Conservation (phyloP, 2,329 filamentous ascomycete genomes). For the Coniochaeta sp. region DNA sequence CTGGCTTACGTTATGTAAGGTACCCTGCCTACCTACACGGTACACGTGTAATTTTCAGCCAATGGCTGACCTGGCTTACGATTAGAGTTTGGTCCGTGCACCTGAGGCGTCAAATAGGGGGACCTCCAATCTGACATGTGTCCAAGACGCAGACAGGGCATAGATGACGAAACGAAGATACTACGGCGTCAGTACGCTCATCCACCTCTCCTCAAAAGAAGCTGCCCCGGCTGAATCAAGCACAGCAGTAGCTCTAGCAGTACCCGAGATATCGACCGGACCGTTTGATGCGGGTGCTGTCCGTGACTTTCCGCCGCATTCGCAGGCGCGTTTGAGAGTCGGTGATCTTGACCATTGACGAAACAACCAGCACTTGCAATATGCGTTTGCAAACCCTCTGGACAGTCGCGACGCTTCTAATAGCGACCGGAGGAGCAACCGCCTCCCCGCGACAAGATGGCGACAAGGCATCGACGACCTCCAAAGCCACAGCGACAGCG, state of each 20-base stretch:
- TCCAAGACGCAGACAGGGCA: too few relatives aligned
- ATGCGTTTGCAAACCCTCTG: conserved; percentile 15
- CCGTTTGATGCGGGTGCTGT: background rate
- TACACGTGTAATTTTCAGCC: too few relatives aligned
- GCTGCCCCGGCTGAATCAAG: background rate
- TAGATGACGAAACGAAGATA: too few relatives aligned
- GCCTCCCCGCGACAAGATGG: conserved; percentile 21
- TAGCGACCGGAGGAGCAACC: conserved; percentile 18
- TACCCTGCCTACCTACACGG: too few relatives aligned
- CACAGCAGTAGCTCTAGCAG: background rate
- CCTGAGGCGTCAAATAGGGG: background rate
- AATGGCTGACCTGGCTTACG: background rate
- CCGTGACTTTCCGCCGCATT: background rate
- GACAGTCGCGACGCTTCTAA: conserved; percentile 25
- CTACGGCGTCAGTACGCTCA: background rate
- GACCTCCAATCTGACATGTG: background rate
- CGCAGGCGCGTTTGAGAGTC: background rate
- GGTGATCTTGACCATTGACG: background rate
- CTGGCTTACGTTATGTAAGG: background rate
- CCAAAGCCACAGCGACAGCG: conserved; percentile 28
- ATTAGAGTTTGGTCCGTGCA: background rate
- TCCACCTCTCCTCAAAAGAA: background rate
- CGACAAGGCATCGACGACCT: conserved; percentile 12
- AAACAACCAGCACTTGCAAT: background rate
- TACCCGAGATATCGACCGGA: background rate